phyloP scores from a whole-genome alignment of 2,329 filamentous ascomycete species.

The Paramyrothecium sp. region DNA sequence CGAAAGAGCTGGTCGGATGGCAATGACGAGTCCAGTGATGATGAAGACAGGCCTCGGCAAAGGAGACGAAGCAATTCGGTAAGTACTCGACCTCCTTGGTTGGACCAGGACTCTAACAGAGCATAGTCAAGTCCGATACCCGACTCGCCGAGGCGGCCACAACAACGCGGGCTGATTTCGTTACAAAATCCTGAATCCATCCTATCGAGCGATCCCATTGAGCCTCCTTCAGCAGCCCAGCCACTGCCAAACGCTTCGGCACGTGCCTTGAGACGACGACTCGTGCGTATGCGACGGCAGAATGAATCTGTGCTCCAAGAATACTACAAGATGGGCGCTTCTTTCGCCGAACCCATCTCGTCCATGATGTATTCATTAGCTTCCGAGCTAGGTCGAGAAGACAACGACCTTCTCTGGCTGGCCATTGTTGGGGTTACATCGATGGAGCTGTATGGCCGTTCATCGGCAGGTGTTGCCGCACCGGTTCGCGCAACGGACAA shows the following conservation, averaged over 20 bases:
- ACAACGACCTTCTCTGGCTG: constrained; percentile 94
- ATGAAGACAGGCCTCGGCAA: constrained; percentile 74
- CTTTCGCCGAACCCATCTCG: constrained; percentile 92
- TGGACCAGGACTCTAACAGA: constrained; percentile 12
- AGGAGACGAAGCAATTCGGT: constrained; percentile 87
- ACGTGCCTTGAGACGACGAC: constrained; percentile 66
- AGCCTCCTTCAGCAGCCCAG: constrained; percentile 58
- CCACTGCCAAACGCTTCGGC: constrained; percentile 65
- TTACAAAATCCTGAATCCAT: constrained; percentile 46
- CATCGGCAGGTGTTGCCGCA: constrained; percentile 73
- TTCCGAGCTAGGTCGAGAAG: constrained; percentile 91
- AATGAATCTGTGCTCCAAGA: constrained; percentile 73
- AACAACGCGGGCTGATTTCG: constrained; percentile 59
- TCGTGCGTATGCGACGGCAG: constrained; percentile 73
- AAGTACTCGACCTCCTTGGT: constrained; percentile 27
- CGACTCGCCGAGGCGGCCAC: constrained; percentile 59
- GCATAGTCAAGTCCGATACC: constrained; percentile 63
- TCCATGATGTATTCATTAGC: constrained; percentile 93
- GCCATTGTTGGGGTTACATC: constrained; percentile 94
- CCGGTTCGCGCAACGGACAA: constrained; percentile 54
- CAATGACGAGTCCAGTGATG: constrained; percentile 68
- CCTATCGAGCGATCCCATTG: constrained; percentile 46
- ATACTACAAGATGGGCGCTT: constrained; percentile 86
- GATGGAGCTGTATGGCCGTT: constrained; percentile 85
- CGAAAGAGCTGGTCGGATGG: constrained; percentile 76